Evolutionary conservation across 768 basidiomycete species (phyloP).

Genomic region (Artomyces pyxidatus): DNA sequence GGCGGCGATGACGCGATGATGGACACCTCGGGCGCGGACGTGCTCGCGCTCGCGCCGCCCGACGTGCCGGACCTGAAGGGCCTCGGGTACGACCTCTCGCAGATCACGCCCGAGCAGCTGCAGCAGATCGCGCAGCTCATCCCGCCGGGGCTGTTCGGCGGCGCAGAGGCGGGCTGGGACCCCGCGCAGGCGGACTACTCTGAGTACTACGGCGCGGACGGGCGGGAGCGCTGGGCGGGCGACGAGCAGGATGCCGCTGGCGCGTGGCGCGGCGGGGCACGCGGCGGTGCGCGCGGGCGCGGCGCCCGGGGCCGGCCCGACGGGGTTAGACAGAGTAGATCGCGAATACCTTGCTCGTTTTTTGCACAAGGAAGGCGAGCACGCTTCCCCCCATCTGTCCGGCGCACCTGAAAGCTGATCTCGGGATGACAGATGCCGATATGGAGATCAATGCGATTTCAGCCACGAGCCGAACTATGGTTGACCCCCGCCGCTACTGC

Average conservation of each 20-base stretch:
- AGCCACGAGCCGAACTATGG: constrained; percentile 43
- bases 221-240: constrained; percentile 22
- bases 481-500: no score
- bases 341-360: constrained; percentile 87
- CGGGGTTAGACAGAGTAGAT: constrained; percentile 63
- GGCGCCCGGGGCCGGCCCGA: constrained; percentile 48
- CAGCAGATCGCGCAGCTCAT: constrained; percentile 14
- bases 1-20: constrained; percentile 20
- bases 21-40: constrained; percentile 52
- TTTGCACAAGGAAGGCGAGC: constrained; percentile 91
- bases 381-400: constrained; percentile 32
- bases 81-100: constrained; percentile 4
- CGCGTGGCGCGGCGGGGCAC: constrained; percentile 26
- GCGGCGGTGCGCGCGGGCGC: constrained; percentile 38
- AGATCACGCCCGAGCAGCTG: constrained; percentile 14
- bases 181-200: constrained; percentile 9
- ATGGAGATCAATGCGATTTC: constrained; percentile 83
- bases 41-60: constrained; percentile 21
- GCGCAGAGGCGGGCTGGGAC: not conserved
- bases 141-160: not conserved
- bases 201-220: constrained; percentile 16
- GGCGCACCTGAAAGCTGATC: constrained; percentile 31
- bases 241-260: no score
- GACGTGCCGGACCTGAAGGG: constrained; percentile 33
- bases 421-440: constrained; percentile 71